Evolutionary conservation across 352 stramenopile genomes (phyloP).

Genomic region (Phytophthora fragariaefolia): DNA sequence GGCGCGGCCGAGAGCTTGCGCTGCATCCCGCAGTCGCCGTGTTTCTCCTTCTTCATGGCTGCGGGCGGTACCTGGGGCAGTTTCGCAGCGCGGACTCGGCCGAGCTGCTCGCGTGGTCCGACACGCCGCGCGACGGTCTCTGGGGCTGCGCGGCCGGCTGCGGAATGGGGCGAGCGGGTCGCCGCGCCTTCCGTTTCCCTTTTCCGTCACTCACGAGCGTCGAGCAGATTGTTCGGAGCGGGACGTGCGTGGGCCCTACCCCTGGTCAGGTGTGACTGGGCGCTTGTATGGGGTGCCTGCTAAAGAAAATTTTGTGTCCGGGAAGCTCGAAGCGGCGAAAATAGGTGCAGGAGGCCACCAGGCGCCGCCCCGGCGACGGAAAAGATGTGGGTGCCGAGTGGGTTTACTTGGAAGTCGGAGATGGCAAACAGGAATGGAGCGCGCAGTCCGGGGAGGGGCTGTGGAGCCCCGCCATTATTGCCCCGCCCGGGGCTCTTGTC

Average conservation of each 20-base stretch:
- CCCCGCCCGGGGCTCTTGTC: not conserved
- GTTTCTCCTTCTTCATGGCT: slow-evolving; percentile 38
- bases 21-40: slow-evolving; percentile 23
- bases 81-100: too few relatives aligned
- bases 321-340: slow-evolving; percentile 5
- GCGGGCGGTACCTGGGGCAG: too few relatives aligned
- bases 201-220: slow-evolving; percentile 39
- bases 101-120: slow-evolving; percentile 24
- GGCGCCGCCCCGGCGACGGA: too few relatives aligned
- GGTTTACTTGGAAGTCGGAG: too few relatives aligned
- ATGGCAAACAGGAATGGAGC: too few relatives aligned
- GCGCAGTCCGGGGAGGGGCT: too few relatives aligned
- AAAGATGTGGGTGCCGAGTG: too few relatives aligned
- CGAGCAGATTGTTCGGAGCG: slow-evolving; percentile 36
- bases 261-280: not conserved
- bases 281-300: not conserved
- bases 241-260: not conserved
- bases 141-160: slow-evolving; percentile 5
- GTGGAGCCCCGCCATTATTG: not conserved
- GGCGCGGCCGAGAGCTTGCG: slow-evolving; percentile 31
- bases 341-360: not conserved
- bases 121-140: slow-evolving; percentile 2
- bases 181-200: slow-evolving; percentile 31
- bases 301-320: slow-evolving; percentile 12
- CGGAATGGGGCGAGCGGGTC: slow-evolving; percentile 36